Evolutionary conservation across 805 yeast genomes (phyloP).

Genomic region (Schwanniomyces polymorphus): DNA sequence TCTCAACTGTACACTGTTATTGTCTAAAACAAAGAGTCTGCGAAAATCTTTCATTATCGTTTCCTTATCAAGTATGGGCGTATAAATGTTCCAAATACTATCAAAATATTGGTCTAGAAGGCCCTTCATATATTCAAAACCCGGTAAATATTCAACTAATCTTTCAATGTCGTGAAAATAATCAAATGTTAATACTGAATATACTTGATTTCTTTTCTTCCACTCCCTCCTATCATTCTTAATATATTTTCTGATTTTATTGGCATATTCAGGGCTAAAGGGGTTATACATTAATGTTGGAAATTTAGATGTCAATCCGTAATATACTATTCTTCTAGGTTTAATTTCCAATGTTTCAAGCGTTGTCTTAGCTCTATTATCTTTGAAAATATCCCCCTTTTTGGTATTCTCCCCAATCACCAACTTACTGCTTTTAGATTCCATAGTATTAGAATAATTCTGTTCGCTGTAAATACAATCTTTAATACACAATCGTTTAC

Average conservation of each 20-base stretch:
- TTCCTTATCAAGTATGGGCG: background rate
- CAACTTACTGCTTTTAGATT: too few relatives aligned
- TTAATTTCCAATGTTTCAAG: background rate
- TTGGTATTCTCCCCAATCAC: too few relatives aligned
- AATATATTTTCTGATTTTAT: background rate
- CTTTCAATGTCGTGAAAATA: background rate
- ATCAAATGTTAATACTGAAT: background rate
- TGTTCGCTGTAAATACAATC: background rate
- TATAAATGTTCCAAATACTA: slow-evolving; percentile 1
- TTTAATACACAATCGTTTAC: background rate
- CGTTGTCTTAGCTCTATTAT: too few relatives aligned
- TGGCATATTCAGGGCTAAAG: background rate
- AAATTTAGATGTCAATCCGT: background rate
- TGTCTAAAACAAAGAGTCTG: background rate
- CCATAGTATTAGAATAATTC: too few relatives aligned
- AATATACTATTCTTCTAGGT: background rate
- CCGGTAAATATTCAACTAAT: background rate
- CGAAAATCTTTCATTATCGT: background rate
- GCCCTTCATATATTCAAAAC: background rate
- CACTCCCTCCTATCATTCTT: background rate
- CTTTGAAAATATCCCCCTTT: too few relatives aligned
- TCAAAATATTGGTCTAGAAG: slow-evolving; percentile 1
- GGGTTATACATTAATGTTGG: background rate
- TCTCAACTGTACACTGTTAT: background rate
- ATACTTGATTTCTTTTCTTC: background rate